Percentiles rank a stretch among this genome's conserved stretches.
phyloP scores from a whole-genome alignment of 768 basidiomycete genomes.

The Xerocomellus dryophilus region DNA sequence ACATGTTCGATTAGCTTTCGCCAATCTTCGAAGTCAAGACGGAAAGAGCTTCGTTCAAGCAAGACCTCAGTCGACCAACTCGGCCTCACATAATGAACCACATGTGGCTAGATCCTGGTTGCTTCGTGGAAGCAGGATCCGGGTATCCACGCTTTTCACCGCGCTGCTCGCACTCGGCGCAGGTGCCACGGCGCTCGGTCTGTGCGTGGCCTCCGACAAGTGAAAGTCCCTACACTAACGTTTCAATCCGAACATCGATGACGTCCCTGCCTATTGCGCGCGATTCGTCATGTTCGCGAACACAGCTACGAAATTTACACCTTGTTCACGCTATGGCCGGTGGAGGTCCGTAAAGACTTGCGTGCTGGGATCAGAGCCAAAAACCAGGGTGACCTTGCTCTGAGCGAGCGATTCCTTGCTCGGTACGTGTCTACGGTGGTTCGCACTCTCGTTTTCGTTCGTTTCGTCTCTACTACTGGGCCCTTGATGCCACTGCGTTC shows the following conservation, averaged over 20 bases:
- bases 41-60: neutral
- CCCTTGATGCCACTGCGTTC: neutral
- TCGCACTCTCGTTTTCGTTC: neutral
- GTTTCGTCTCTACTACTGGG: no score
- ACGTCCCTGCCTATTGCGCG: neutral
- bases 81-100: constrained; percentile 1
- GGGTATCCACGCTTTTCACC: constrained; percentile 40
- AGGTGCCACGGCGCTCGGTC: constrained; percentile 41
- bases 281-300: neutral
- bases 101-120: constrained; percentile 1
- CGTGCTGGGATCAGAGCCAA: constrained; percentile 64
- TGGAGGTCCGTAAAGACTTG: constrained; percentile 58
- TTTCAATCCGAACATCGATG: neutral
- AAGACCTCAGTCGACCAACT: constrained; percentile 10
- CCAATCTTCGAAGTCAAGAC: neutral
- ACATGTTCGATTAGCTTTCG: neutral
- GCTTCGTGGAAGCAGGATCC: constrained; percentile 20
- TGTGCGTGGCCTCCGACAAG: constrained; percentile 33
- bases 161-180: constrained; percentile 37
- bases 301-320: constrained; percentile 55
- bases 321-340: constrained; percentile 64
- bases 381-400: constrained; percentile 49
- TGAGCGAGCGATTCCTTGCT: constrained; percentile 50
- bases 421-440: constrained; percentile 39
- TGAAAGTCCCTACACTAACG: neutral